Evolutionary conservation across 2,329 filamentous ascomycete genomes (phyloP), one percentile per base, ranked within the genome.

Genomic region (Aspergillus pseudoviridinutans): DNA sequence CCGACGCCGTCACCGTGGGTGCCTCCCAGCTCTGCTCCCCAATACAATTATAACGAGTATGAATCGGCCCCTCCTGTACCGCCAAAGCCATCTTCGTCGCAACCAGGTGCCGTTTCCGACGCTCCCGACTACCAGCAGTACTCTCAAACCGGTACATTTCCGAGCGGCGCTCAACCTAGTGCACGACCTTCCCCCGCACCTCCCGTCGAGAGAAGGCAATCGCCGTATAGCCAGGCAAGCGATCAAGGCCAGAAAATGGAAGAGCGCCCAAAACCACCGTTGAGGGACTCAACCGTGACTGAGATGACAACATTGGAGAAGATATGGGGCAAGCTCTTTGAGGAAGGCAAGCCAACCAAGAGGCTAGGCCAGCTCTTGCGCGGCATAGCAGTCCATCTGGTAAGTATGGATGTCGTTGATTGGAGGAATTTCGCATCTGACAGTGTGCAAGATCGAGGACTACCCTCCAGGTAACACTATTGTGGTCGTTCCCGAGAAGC

Each of bases 251-350:
- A 62, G 54, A 72, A 58, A 64, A 32, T 57, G 24, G 66, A 74
- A 9, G 49, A 61, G 27, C 68, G 77, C 20, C 76, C 76, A 2
- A 75, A 68, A 55, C 69, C 69, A 12, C 72, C 74, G 9, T 67
- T 68, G 17, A 71, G 76, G 28, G 69, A 75, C 47, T 69, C 73
- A 24, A 78, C 76, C 0, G 68, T 70, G 12, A 72, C 74, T 32
- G 83, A 85, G 58, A 70, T 81, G 59, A 86, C 83, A 1, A 82
- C 83, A 1, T 73, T 89, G 28, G 89, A 92, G 69, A 84, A 83
- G 68, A 87, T 87, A 68, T 96, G 91, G 91, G 88, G 90, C 5
- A 80, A 79, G 9, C 72, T 96, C 2, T 95, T 95, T 68, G 85
- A 80, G 2, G 79, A 86, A 28, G 88, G 87, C 0, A 80, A 82